phyloP scores from a whole-genome alignment of 352 stramenopile species.

The Globisporangium okanoganense region DNA sequence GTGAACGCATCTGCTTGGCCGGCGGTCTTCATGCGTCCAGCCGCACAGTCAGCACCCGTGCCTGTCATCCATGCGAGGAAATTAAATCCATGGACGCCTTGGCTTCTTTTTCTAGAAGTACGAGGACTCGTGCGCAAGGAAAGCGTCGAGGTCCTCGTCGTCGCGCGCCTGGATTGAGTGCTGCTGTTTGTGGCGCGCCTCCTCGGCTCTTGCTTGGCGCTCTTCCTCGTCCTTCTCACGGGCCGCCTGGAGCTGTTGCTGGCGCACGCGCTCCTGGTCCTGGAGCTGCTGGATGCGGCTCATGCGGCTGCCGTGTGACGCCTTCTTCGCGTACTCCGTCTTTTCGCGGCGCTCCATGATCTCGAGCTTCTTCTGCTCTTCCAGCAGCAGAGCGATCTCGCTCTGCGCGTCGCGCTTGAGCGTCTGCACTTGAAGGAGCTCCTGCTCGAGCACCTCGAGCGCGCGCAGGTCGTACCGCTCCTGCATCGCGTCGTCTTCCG shows the following conservation, averaged over 20 bases:
- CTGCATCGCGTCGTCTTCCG: conserved; percentile 17
- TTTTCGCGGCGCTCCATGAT: conserved; percentile 30
- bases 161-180: conserved; percentile 37
- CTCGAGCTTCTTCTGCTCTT: conserved; percentile 42
- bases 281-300: conserved; percentile 63
- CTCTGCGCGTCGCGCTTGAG: conserved; percentile 37
- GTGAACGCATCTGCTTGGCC: neutral
- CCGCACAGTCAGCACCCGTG: neutral
- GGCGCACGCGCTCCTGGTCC: conserved; percentile 43
- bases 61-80: neutral
- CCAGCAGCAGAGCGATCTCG: conserved; percentile 31
- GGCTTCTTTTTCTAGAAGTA: conserved; percentile 28
- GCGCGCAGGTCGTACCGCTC: conserved; percentile 36
- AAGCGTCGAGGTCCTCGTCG: conserved; percentile 56
- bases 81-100: neutral
- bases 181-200: conserved; percentile 27
- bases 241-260: conserved; percentile 5
- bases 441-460: conserved; percentile 37
- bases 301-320: conserved; percentile 25
- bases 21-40: neutral
- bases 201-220: conserved; percentile 25
- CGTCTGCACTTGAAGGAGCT: conserved; percentile 44
- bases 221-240: conserved; percentile 24
- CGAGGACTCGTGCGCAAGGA: conserved; percentile 48
- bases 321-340: conserved; percentile 21